Evolutionary conservation across 140 eudicot species (phyloP).

Genomic region (Flaveria floridana): DNA sequence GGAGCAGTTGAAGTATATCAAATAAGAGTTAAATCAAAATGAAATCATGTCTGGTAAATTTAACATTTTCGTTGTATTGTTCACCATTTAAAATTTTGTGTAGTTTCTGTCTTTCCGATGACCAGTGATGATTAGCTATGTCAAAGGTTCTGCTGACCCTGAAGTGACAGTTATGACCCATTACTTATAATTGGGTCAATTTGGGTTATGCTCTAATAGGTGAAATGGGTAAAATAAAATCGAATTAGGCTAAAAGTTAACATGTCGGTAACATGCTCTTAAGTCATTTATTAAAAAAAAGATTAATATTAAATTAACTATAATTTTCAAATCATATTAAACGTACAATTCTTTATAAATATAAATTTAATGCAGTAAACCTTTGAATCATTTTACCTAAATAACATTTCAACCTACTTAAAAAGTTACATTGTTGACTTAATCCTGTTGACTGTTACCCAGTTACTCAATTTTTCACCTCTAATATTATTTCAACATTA

Average conservation of each 20-base stretch:
- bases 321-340: too few species aligned
- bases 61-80: background rate
- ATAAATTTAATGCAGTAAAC: too few species aligned
- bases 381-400: background rate
- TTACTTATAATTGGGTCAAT: background rate
- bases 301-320: too few species aligned
- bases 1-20: background rate
- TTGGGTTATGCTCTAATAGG: background rate
- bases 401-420: background rate
- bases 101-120: background rate
- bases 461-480: background rate
- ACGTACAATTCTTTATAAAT: too few species aligned
- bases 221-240: background rate
- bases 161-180: background rate
- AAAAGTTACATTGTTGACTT: background rate
- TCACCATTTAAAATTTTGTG: slow-evolving; percentile 1
- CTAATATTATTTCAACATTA: background rate
- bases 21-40: background rate
- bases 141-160: background rate
- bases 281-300: background rate
- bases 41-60: background rate
- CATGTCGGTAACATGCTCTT: background rate
- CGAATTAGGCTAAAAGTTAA: background rate
- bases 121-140: background rate
- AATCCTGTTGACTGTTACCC: background rate